Evolutionary conservation across 2,329 filamentous ascomycete genomes (phyloP).

Genomic region (Apiospora phragmitis): DNA sequence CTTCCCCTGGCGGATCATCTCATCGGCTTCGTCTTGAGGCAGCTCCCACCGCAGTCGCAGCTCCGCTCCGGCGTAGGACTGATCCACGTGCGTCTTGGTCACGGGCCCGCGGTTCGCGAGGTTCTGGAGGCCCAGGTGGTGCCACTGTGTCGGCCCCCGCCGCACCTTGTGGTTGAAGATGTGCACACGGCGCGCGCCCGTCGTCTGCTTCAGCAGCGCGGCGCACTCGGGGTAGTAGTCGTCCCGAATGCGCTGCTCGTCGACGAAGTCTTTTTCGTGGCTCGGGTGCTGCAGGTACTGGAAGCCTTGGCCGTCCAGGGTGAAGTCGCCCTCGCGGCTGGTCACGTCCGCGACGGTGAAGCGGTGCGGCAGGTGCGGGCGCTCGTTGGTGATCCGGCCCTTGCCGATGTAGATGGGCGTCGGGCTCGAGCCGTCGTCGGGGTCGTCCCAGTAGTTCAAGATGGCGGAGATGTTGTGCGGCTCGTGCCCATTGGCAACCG

Average conservation of each 20-base stretch:
- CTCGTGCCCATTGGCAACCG: background rate
- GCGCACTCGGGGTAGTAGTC: slow-evolving; percentile 75
- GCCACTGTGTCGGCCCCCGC: slow-evolving; percentile 21
- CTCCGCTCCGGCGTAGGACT: slow-evolving; percentile 44
- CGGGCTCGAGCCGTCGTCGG: slow-evolving; percentile 42
- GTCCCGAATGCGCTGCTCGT: slow-evolving; percentile 62
- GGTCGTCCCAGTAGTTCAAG: slow-evolving; percentile 41
- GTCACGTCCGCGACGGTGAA: slow-evolving; percentile 37
- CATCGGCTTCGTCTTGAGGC: slow-evolving; percentile 36
- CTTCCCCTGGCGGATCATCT: slow-evolving; percentile 34
- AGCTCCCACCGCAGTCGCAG: slow-evolving; percentile 41
- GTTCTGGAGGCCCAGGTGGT: slow-evolving; percentile 15
- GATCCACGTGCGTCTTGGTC: slow-evolving; percentile 56
- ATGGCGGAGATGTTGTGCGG: slow-evolving; percentile 34
- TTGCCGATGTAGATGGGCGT: slow-evolving; percentile 35
- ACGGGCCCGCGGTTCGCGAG: slow-evolving; percentile 37
- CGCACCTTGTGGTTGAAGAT: slow-evolving; percentile 34
- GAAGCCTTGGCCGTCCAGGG: slow-evolving; percentile 40
- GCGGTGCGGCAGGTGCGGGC: slow-evolving; percentile 27
- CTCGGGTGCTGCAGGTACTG: slow-evolving; percentile 32
- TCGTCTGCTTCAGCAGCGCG: slow-evolving; percentile 63
- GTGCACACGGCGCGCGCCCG: slow-evolving; percentile 50
- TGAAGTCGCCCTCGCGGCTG: slow-evolving; percentile 36
- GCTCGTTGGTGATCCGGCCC: slow-evolving; percentile 34
- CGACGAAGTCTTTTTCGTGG: slow-evolving; percentile 37